These are phyloP conservation scores for Leccinum angustisporum DNA, from an alignment of 1,284 basidiomycete species.

Conservation along the genomic window DNA sequence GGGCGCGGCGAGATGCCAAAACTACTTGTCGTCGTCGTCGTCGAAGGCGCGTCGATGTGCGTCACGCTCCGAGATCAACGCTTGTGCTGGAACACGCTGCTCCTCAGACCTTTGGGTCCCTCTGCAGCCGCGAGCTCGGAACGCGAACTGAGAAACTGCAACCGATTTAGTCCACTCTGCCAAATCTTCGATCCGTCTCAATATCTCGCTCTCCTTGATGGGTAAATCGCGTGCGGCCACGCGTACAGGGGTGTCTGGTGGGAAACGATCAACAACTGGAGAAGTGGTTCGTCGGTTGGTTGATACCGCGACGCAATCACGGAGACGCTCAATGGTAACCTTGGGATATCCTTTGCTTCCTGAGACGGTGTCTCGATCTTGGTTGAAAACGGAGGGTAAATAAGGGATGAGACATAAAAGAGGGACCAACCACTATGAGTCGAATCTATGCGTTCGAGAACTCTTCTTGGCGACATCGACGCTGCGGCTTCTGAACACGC, in stretches of 20 bases:
- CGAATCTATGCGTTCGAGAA: conserved; percentile 49
- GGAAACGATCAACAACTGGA: conserved; percentile 31
- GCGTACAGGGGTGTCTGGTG: conserved; percentile 16
- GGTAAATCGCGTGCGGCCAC: conserved; percentile 15
- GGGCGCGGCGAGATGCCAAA: conserved; percentile 15
- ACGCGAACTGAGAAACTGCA: conserved; percentile 38
- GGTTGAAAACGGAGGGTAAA: conserved; percentile 3
- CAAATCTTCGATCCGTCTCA: conserved; percentile 44
- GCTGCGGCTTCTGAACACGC: conserved; percentile 27
- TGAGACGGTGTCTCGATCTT: conserved; percentile 55
- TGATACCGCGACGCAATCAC: conserved; percentile 65
- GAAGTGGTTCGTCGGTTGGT: conserved; percentile 35
- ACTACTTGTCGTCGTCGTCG: conserved; percentile 28
- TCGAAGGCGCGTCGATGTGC: conserved; percentile 42
- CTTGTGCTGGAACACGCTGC: conserved; percentile 27
- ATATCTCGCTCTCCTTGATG: conserved; percentile 36
- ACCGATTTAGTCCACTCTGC: conserved; percentile 53
- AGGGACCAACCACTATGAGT: conserved; percentile 46
- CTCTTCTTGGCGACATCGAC: conserved; percentile 30
- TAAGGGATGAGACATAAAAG: conserved; percentile 6
- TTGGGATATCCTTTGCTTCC: conserved; percentile 58
- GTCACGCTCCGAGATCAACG: conserved; percentile 46
- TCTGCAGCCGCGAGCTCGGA: conserved; percentile 23
- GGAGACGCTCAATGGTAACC: conserved; percentile 60
- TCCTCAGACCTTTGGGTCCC: conserved; percentile 28